Percentiles rank a stretch among this genome's conserved stretches.
These are phyloP conservation scores for Neurospora sp. DNA, from an alignment of 2,329 filamentous ascomycete species.

Conservation along the genomic window DNA sequence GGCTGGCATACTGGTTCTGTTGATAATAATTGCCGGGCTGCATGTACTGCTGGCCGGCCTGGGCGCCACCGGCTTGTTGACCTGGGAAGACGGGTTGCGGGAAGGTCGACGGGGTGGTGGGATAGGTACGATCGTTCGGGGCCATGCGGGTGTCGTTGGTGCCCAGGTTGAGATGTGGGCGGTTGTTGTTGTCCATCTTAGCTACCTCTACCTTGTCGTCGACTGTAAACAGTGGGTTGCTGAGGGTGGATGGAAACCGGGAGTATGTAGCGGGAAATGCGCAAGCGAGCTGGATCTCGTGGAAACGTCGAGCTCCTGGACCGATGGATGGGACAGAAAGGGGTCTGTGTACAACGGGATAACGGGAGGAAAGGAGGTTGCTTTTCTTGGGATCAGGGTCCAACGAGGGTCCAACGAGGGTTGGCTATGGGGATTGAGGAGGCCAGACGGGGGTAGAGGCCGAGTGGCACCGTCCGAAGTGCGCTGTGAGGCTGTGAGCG, in stretches of 20 bases:
- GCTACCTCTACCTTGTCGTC: not conserved
- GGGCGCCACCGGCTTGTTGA: conserved; percentile 39
- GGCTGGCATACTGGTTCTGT: conserved; percentile 15
- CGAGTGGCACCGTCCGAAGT: conserved; percentile 1
- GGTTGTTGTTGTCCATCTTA: conserved; percentile 43
- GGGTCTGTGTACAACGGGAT: conserved; percentile 4
- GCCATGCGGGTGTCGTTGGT: conserved; percentile 56
- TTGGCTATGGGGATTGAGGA: conserved; percentile 4
- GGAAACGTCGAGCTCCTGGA: conserved; percentile 1
- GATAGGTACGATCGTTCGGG: conserved; percentile 60
- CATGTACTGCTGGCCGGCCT: conserved; percentile 30
- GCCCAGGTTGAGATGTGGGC: conserved; percentile 57
- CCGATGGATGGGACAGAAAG: conserved; percentile 10
- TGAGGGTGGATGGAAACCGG: not conserved
- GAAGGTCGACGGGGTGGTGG: conserved; percentile 90
- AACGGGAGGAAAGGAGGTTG: conserved; percentile 2
- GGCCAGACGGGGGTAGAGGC: not conserved
- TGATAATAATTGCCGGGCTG: conserved; percentile 12
- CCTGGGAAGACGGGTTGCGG: conserved; percentile 70
- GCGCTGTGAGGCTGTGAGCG: not conserved
- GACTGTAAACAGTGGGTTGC: not conserved
- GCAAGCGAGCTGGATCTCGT: conserved; percentile 2
- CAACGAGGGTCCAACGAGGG: conserved; percentile 5
- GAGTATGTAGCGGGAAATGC: not conserved
- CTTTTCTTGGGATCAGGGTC: conserved; percentile 13